A percentile compares a stretch with the other conserved stretches of the same genome.
These are phyloP conservation scores for Haematococcus lacustris DNA, from an alignment of 139 green algal species.

Conservation along the genomic window DNA sequence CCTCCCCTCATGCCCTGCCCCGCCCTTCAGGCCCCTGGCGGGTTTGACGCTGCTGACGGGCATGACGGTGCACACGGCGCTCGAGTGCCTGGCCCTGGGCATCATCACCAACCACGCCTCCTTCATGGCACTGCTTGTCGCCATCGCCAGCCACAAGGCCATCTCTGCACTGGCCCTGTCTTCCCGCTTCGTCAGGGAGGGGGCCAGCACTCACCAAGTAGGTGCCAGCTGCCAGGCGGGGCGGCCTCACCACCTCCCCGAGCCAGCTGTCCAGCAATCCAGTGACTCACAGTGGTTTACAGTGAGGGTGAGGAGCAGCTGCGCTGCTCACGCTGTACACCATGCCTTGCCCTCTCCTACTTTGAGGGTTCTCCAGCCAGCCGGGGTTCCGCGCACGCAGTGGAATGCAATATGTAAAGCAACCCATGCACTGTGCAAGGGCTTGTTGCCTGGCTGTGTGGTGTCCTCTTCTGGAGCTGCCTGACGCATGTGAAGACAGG, in stretches of 20 bases:
- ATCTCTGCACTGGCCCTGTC: conserved; percentile 35
- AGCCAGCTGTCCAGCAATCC: not conserved
- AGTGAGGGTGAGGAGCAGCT: not conserved
- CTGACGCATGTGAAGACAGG: no score
- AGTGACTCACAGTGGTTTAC: not conserved
- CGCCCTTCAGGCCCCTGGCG: no score
- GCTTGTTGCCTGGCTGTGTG: no score
- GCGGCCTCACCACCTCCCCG: not conserved
- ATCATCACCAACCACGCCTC: conserved; percentile 15
- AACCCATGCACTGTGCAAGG: no score
- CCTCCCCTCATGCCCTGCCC: no score
- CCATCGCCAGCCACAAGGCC: conserved; percentile 41
- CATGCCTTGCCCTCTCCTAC: no score
- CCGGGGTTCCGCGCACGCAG: no score
- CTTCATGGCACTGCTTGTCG: conserved; percentile 14
- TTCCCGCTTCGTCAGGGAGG: conserved; percentile 36
- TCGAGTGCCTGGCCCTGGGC: conserved; percentile 42
- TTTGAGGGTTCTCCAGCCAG: no score
- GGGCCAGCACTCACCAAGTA: conserved; percentile 28
- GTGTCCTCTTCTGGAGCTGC: no score
- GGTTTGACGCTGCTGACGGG: conserved; percentile 38
- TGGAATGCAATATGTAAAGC: no score
- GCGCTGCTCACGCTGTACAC: not conserved
- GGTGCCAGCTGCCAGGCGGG: no score
- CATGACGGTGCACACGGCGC: conserved; percentile 36